Evolutionary conservation across 2,329 filamentous ascomycete species (phyloP).

Genomic region (Pseudogymnoascus sp.): DNA sequence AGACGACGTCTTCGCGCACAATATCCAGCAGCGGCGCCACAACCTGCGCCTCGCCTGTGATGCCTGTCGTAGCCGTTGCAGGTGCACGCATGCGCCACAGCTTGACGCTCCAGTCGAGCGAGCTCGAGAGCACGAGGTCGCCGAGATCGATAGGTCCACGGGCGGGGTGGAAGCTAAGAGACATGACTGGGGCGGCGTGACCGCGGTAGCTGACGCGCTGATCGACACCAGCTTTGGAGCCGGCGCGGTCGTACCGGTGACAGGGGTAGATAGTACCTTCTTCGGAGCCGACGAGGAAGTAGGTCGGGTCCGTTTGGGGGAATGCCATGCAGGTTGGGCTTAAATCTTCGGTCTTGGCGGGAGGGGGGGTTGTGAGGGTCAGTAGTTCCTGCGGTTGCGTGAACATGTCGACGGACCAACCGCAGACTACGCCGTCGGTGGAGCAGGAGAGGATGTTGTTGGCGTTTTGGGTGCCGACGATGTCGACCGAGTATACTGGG

Average conservation of each 20-base stretch:
- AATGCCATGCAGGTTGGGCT: constrained; percentile 93
- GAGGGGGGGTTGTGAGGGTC: constrained; percentile 74
- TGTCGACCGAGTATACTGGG: constrained; percentile 88
- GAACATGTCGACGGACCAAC: constrained; percentile 97
- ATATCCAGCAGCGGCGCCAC: constrained; percentile 79
- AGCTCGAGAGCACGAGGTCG: constrained; percentile 85
- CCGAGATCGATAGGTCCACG: constrained; percentile 88
- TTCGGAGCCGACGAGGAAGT: constrained; percentile 94
- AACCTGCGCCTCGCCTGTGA: constrained; percentile 37
- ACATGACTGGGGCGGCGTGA: constrained; percentile 91
- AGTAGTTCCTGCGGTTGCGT: constrained; percentile 92
- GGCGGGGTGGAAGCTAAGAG: constrained; percentile 87
- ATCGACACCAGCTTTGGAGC: constrained; percentile 93
- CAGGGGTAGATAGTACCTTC: constrained; percentile 95
- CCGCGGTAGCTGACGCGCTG: constrained; percentile 79
- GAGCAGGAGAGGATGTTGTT: constrained; percentile 98
- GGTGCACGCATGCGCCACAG: constrained; percentile 89
- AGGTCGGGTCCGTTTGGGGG: constrained; percentile 89
- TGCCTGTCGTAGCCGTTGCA: constrained; percentile 51
- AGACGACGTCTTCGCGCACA: constrained; percentile 89
- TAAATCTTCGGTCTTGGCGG: constrained; percentile 87
- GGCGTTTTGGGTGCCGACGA: constrained; percentile 95
- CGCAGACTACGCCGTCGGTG: constrained; percentile 92
- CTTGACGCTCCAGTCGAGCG: constrained; percentile 94
- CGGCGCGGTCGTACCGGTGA: constrained; percentile 92